These are phyloP conservation scores for Aspergillus biplanus DNA, from an alignment of 495 filamentous ascomycete genomes.

Conservation along the genomic window DNA sequence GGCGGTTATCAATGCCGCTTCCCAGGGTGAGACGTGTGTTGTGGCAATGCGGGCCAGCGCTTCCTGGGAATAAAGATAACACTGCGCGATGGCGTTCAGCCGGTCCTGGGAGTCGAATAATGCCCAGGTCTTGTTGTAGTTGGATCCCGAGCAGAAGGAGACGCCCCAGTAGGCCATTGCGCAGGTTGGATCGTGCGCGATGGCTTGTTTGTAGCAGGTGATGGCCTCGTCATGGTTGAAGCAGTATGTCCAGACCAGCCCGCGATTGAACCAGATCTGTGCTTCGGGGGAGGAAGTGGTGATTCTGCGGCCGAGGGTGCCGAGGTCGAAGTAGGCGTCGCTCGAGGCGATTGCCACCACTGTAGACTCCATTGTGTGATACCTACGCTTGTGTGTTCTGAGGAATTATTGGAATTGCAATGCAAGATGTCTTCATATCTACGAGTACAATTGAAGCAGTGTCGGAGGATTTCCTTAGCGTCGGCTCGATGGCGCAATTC, in stretches of 20 bases:
- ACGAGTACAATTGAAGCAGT: background rate
- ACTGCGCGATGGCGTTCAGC: background rate
- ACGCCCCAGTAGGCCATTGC: slow-evolving; percentile 70
- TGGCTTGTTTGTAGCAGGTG: slow-evolving; percentile 39
- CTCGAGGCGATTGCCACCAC: background rate
- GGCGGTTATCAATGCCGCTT: slow-evolving; percentile 7
- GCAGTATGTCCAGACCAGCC: slow-evolving; percentile 30
- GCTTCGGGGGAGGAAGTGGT: slow-evolving; percentile 38
- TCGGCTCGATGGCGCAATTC: background rate
- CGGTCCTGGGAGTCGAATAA: slow-evolving; percentile 10
- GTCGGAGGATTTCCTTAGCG: background rate
- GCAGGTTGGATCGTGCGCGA: slow-evolving; percentile 54
- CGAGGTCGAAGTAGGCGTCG: background rate
- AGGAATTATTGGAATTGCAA: no score
- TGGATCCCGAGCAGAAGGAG: slow-evolving; percentile 65
- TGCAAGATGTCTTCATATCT: no score
- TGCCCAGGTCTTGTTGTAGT: slow-evolving; percentile 75
- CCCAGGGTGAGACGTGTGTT: slow-evolving; percentile 13
- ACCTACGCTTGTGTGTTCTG: no score
- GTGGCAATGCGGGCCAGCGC: background rate
- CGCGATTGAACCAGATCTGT: slow-evolving; percentile 31
- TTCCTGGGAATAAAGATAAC: slow-evolving; percentile 1
- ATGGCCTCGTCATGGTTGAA: slow-evolving; percentile 32
- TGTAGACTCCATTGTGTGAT: no score
- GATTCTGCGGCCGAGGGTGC: slow-evolving; percentile 24